Evolutionary conservation across 441 rosid species (phyloP), one percentile per base, ranked within the genome.

Genomic region (Erysimum cheiri): DNA sequence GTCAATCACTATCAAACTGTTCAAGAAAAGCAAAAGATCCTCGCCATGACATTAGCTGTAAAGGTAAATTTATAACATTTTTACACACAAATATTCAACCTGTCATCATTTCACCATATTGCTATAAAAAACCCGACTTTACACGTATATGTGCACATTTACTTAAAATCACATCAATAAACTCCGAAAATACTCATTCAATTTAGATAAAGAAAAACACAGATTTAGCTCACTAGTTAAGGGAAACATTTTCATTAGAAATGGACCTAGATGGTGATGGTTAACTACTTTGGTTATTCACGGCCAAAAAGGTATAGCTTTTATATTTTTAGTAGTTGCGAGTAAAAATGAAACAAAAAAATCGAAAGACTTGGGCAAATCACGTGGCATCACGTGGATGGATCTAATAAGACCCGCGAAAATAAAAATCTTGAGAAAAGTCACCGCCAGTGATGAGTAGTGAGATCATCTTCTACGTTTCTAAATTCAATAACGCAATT

Each of bases 321-420:
- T 46, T 36, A n/a, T 19, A 5, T 4, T 12, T 53, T 22, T 22
- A 48, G 47, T 24, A 13, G 35, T 35, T 64, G 12, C 17, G 33
- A 50, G 35, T 12, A 15, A 59, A 68, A 37, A 19, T 10, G 57
- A 58, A 48, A 35, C 47, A 48, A 39, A 40, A 19, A 70, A 31
- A 5, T 10, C 14, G 41, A 19, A 31, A 12, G n/a, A 37, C 32
- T 64, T 33, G 6, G 2, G 31, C 65, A 14, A 49, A 75, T 70
- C 79, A 75, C 75, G 79, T 75, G 79, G n/a, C 3, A 35, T 70
- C 79, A 75, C 79, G 79, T 70, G 79, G 79, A 75, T 49, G 62
- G 26, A 69, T 3, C 13, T 29, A 54, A 35, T 39, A 57, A 31
- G 60, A 49, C 70, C 66, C 78, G 70, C 65, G 66, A 75, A 74